A percentile compares a stretch with the other conserved stretches of the same genome.
These are phyloP conservation scores for Vigna hirtella DNA, from an alignment of 306 rosid genomes.

Conservation along the genomic window DNA sequence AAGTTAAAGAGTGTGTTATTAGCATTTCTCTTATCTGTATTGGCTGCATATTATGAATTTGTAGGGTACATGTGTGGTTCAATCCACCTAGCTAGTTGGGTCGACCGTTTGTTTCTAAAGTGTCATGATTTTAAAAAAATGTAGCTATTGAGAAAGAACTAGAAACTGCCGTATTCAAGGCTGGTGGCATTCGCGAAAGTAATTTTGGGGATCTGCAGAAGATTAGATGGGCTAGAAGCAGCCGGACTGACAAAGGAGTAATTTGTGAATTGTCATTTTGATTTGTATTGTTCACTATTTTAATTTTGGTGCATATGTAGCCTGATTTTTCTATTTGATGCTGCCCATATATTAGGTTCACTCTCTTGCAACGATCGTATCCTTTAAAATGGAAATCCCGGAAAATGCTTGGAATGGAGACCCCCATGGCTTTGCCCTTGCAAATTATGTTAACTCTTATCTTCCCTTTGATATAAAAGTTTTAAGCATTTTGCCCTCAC, in stretches of 20 bases:
- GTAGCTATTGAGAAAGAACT: constrained; percentile 89
- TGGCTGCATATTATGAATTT: background rate
- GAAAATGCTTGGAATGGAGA: constrained; percentile 74
- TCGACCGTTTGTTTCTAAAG: constrained; percentile 46
- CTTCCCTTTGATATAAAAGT: constrained; percentile 80
- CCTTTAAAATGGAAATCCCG: constrained; percentile 94
- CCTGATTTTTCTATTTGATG: constrained; percentile 26
- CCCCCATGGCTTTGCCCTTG: constrained; percentile 75
- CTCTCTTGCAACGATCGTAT: constrained; percentile 80
- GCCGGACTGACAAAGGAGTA: constrained; percentile 99
- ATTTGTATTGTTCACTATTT: constrained; percentile 6
- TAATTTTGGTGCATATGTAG: constrained; percentile 8
- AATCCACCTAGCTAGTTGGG: constrained; percentile 45
- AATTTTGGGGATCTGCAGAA: constrained; percentile 82
- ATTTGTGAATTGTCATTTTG: constrained; percentile 36
- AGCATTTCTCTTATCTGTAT: background rate
- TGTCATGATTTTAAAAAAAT: constrained; percentile 50
- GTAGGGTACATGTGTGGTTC: constrained; percentile 33
- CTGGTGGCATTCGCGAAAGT: constrained; percentile 83
- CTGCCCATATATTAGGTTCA: constrained; percentile 64
- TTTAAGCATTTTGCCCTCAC: constrained; percentile 79
- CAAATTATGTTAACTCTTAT: constrained; percentile 64
- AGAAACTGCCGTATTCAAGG: constrained; percentile 83
- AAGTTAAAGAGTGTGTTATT: background rate
- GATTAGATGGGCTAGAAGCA: constrained; percentile 90